A percentile compares a stretch with the other conserved stretches of the same genome.
Conservation (phyloP, 805 yeast species). For the Spathaspora hagerdaliae region DNA sequence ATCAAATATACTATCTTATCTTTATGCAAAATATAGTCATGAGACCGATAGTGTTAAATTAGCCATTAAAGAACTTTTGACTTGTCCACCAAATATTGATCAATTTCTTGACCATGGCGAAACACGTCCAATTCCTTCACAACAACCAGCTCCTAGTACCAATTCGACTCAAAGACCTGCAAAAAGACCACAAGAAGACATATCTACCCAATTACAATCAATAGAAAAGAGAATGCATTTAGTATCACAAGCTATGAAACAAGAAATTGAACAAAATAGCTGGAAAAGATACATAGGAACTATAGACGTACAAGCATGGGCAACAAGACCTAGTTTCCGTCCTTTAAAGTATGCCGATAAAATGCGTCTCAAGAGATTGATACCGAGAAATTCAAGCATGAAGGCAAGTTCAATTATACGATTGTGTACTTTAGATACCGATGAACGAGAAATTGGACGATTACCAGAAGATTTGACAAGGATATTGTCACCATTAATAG, state of each 20-base stretch:
- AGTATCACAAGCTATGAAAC: slow-evolving; percentile 7
- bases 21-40: slow-evolving; percentile 12
- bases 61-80: slow-evolving; percentile 40
- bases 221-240: slow-evolving; percentile 10
- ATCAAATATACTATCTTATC: slow-evolving; percentile 2
- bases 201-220: slow-evolving; percentile 6
- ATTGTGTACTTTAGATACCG: slow-evolving; percentile 17
- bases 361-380: slow-evolving; percentile 33
- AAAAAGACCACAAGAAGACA: not conserved
- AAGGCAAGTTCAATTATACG: slow-evolving; percentile 32
- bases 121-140: not conserved
- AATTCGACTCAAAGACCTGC: not conserved
- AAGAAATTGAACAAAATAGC: slow-evolving; percentile 9
- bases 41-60: slow-evolving; percentile 10
- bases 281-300: slow-evolving; percentile 56
- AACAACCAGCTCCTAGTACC: not conserved
- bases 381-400: slow-evolving; percentile 20
- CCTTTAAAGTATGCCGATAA: slow-evolving; percentile 44
- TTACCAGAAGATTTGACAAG: slow-evolving; percentile 66
- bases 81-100: slow-evolving; percentile 35
- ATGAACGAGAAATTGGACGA: slow-evolving; percentile 65
- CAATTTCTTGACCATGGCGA: not conserved
- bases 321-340: slow-evolving; percentile 59
- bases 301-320: slow-evolving; percentile 61
- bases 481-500: slow-evolving; percentile 62